A percentile compares a stretch with the other conserved stretches of the same genome.
Evolutionary conservation across 208 protist genomes (phyloP).

Genomic region (Trypanosomatidae sp.): DNA sequence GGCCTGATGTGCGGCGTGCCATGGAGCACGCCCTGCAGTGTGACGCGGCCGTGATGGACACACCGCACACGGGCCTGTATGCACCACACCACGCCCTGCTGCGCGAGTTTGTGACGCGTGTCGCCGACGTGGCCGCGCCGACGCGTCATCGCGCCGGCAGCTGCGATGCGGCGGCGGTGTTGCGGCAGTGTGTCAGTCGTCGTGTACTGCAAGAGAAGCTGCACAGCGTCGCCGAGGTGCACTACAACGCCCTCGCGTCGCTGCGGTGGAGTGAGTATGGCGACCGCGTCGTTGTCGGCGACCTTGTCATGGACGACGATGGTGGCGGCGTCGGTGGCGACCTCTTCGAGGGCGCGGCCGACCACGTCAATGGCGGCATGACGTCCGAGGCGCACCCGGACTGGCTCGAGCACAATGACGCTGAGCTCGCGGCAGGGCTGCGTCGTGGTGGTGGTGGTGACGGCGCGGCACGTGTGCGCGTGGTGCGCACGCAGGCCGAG

Average conservation of each 20-base stretch:
- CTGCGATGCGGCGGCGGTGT: conserved; percentile 51
- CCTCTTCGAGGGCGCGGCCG: conserved; percentile 40
- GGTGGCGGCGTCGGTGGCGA: conserved; percentile 6
- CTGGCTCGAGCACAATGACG: conserved; percentile 16
- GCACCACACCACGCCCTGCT: conserved; percentile 56
- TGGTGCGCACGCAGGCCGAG: conserved; percentile 21
- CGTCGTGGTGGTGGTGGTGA: not conserved
- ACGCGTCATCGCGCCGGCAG: conserved; percentile 12
- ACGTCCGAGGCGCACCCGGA: conserved; percentile 24
- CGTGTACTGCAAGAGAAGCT: conserved; percentile 53
- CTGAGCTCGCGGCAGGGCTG: not conserved
- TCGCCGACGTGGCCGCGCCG: conserved; percentile 18
- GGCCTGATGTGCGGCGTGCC: no score
- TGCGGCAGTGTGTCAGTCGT: conserved; percentile 44
- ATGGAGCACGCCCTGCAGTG: conserved; percentile 19
- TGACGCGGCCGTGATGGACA: conserved; percentile 21
- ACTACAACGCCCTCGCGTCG: conserved; percentile 74
- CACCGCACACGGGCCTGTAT: conserved; percentile 55
- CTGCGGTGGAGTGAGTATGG: conserved; percentile 35
- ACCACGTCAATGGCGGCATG: conserved; percentile 55
- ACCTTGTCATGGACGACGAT: conserved; percentile 13
- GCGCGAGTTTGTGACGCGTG: conserved; percentile 52
- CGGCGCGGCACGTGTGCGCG: conserved; percentile 4
- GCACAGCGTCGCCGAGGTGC: conserved; percentile 48
- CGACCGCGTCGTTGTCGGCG: conserved; percentile 24